These are phyloP conservation scores for Lasiodiplodia sp. DNA, from an alignment of 2,329 filamentous ascomycete genomes.

Conservation along the genomic window DNA sequence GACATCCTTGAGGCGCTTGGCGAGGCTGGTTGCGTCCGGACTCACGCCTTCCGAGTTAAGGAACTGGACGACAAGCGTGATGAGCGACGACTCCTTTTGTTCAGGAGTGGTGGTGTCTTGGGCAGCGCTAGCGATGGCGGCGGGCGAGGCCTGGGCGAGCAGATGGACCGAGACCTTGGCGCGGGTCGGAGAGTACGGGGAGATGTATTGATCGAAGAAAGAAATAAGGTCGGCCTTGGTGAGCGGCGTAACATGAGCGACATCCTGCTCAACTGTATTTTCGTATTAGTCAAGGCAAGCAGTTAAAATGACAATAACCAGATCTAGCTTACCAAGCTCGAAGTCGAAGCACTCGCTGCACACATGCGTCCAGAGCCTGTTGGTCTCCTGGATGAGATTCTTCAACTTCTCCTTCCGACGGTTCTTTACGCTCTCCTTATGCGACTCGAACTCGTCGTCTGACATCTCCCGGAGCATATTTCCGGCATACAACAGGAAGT, in stretches of 20 bases:
- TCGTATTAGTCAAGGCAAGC: constrained; percentile 5
- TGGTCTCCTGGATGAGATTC: constrained; percentile 86
- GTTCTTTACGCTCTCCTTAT: constrained; percentile 88
- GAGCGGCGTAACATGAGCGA: constrained; percentile 73
- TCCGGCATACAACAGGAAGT: constrained; percentile 76
- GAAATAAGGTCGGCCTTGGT: constrained; percentile 80
- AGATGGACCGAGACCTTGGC: constrained; percentile 89
- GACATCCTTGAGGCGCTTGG: constrained; percentile 53
- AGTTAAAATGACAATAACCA: background rate
- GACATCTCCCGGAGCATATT: constrained; percentile 76
- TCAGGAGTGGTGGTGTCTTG: constrained; percentile 43
- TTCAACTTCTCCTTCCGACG: constrained; percentile 90
- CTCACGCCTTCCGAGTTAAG: constrained; percentile 57
- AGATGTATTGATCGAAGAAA: constrained; percentile 80
- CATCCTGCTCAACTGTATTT: constrained; percentile 73
- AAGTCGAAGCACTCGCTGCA: constrained; percentile 90
- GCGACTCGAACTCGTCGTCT: constrained; percentile 83
- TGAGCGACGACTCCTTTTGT: constrained; percentile 45
- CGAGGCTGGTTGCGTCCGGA: constrained; percentile 51
- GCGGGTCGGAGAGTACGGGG: constrained; percentile 73
- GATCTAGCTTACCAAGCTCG: constrained; percentile 70
- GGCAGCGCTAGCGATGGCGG: constrained; percentile 44
- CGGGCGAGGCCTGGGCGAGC: constrained; percentile 69
- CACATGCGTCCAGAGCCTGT: constrained; percentile 85
- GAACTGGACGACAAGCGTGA: constrained; percentile 54